Percentiles rank a stretch among this genome's conserved stretches.
These are phyloP conservation scores for Epicoccum nigrum DNA, from an alignment of 2,329 filamentous ascomycete genomes.

Conservation along the genomic window DNA sequence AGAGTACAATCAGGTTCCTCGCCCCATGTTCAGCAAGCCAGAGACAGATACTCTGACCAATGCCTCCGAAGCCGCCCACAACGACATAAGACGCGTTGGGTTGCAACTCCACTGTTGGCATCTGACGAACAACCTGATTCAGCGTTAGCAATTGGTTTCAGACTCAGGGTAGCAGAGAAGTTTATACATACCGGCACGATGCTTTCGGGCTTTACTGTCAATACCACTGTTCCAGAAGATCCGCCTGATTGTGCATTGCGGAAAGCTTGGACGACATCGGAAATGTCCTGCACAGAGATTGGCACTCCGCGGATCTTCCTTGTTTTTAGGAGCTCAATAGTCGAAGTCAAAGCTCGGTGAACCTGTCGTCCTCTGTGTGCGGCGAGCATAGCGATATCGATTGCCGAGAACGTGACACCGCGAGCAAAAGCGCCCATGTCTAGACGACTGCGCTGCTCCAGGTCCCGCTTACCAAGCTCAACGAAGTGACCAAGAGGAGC, in stretches of 20 bases:
- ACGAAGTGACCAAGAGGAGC: slow-evolving; percentile 39
- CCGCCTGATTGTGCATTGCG: neutral
- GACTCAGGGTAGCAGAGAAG: slow-evolving; percentile 9
- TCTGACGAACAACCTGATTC: neutral
- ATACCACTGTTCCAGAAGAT: neutral
- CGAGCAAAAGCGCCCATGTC: slow-evolving; percentile 29
- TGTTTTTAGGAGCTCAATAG: neutral
- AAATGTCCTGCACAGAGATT: slow-evolving; percentile 1
- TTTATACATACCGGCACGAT: neutral
- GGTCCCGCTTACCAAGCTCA: slow-evolving; percentile 22
- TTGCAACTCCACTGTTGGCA: neutral
- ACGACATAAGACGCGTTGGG: slow-evolving; percentile 7
- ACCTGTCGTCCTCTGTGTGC: slow-evolving; percentile 35
- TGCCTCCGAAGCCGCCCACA: slow-evolving; percentile 29
- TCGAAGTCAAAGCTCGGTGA: neutral
- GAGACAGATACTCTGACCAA: slow-evolving; percentile 25
- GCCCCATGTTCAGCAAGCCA: slow-evolving; percentile 13
- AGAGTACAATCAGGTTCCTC: neutral
- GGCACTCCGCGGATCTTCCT: slow-evolving; percentile 1
- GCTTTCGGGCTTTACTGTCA: neutral
- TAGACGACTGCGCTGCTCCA: slow-evolving; percentile 7
- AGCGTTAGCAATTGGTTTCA: neutral
- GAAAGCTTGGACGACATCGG: slow-evolving; percentile 3
- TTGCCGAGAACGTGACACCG: slow-evolving; percentile 17
- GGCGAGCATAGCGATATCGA: slow-evolving; percentile 49